Evolutionary conservation across 768 basidiomycete species (phyloP), one percentile per base, ranked within the genome.

Genomic region (Dioszegia crocea): DNA sequence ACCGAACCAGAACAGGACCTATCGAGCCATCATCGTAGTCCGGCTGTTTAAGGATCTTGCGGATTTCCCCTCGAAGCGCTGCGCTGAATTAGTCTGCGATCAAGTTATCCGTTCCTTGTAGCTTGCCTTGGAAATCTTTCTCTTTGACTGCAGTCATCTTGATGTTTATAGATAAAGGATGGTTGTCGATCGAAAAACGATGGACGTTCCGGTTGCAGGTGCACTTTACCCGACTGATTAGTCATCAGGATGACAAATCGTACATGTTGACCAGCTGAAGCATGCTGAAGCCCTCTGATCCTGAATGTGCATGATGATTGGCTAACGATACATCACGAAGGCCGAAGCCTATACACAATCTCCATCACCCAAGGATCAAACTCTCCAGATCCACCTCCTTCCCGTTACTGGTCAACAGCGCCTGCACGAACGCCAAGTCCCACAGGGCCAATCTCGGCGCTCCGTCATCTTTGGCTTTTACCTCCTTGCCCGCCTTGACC

Each of bases 351-450:
- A n/a, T n/a, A n/a, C n/a, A n/a, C n/a, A n/a, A n/a, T n/a, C n/a
- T n/a, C n/a, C n/a, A n/a, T n/a, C n/a, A n/a, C n/a, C 8, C 33
- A 33, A 58, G 57, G 36, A 77, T 58, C 12, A 78, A 56, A 38
- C 75, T 64, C 23, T 64, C 66, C 57, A 91, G 76, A 74, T 87
- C 83, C 2, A 90, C 80, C 36, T 82, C 71, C 58, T 79, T 67
- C 5, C 88, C 88, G 19, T 82, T 77, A 64, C 86, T 86, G 36
- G 82, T 85, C 79, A 91, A 78, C 27, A 83, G 83, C 26, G 87
- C 89, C 78, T 93, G 81, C 59, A 93, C 86, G 66, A 90, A 80
- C 26, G 86, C 88, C 27, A 92, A 84, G 71, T 92, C 90, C 61
- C 78, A 78, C 61, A 93, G 75, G 29, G 88, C 84, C 17, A 79